Base-by-base conservation (phyloP, 2,329 filamentous ascomycete species). In the Sphaerulina populicola region DNA sequence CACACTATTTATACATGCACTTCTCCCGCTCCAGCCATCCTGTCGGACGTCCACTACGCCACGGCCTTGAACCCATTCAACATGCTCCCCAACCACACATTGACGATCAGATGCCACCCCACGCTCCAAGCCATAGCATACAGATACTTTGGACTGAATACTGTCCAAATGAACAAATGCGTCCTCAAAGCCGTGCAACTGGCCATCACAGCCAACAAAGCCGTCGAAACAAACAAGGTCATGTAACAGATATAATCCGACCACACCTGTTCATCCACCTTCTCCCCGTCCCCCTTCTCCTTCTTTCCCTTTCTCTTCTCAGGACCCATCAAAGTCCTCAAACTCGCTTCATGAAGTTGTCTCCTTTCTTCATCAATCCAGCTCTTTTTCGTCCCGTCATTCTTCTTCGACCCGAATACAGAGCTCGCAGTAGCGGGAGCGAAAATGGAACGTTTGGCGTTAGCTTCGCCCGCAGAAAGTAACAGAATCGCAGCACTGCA, bases 131-230 rank as follows among this genome's bases (percentile, higher is more conserved):
- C 88, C 75, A 93, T 85, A 57, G 82, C 86, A 67, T 94, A 98
- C 59, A 98, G 71, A 68, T 90, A 97, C 69, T 97, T 98, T 0
- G 93, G 93, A 57, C 88, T 94, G 69, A 98, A 98, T 9, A 98
- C 93, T 0, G 91, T 97, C 93, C 93, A 98, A 55, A 98, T 90
- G 66, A 98, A 98, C 52, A 98, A 69, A 74, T 98, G 93, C 29
- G 87, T 88, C 59, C 91, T 76, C 64, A 98, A 69, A 6, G 79
- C 75, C 43, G 86, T 89, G 68, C 93, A 98, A 12, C 91, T 89
- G 11, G 78, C 80, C 91, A 97, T 97, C 21, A 96, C 84, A 42
- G 81, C 84, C 2, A 81, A 69, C 47, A 87, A 69, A 57, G 81
- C 81, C 1, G 74, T 72, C 1, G 85, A 77, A 9, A 79, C 72